Conservation (phyloP, 495 filamentous ascomycete genomes). For the Staphylotrichum tortipilum region DNA sequence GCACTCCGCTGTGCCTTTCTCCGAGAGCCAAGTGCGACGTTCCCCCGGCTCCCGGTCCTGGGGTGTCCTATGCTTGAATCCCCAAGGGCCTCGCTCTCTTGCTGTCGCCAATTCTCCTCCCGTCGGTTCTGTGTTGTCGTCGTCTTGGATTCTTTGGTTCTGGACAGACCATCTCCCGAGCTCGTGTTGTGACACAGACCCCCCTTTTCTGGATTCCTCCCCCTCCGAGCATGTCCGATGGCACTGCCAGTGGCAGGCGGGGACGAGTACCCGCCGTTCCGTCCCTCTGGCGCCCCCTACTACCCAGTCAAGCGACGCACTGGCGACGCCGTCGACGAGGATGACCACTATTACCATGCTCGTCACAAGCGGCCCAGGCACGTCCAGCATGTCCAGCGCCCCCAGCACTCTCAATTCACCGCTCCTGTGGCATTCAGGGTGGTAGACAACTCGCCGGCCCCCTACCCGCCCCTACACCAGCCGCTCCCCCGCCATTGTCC, state of each 20-base stretch:
- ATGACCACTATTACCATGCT: background rate
- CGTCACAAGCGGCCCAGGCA: slow-evolving; percentile 19
- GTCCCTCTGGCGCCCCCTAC: slow-evolving; percentile 6
- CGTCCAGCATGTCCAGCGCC: slow-evolving; percentile 5
- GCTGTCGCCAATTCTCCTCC: background rate
- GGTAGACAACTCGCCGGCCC: background rate
- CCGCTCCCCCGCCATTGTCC: background rate
- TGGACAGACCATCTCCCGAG: background rate
- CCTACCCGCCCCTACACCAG: slow-evolving; percentile 1
- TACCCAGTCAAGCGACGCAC: slow-evolving; percentile 22
- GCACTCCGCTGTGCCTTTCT: background rate
- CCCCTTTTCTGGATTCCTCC: background rate
- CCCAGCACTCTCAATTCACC: slow-evolving; percentile 2
- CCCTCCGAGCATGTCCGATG: slow-evolving; percentile 31
- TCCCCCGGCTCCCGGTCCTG: background rate
- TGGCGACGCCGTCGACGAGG: slow-evolving; percentile 15
- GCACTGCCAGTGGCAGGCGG: slow-evolving; percentile 25
- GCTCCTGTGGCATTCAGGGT: slow-evolving; percentile 15
- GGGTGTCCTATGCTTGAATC: background rate
- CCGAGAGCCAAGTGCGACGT: background rate
- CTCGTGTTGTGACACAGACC: background rate
- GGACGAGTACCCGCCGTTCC: slow-evolving; percentile 22
- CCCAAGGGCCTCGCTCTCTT: background rate
- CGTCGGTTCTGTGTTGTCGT: background rate
- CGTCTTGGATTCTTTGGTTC: background rate